Base-by-base conservation (phyloP, 139 green algal species). In the Micractinium conductrix region DNA sequence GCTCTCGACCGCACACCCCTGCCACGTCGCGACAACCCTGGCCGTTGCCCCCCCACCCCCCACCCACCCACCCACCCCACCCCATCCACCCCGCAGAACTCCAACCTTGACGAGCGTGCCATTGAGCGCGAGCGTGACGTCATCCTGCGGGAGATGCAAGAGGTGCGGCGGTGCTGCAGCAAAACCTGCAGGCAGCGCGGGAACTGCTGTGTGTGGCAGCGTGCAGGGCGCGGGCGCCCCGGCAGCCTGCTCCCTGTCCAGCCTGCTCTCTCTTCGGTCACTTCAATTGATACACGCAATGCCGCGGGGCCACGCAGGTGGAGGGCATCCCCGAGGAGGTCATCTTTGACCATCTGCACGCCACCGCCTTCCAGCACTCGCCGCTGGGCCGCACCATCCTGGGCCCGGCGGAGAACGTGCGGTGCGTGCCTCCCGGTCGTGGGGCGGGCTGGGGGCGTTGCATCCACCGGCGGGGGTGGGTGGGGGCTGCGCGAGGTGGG, bases 271-370 rank as follows among this genome's bases (percentile, higher is more conserved):
- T n/a, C n/a, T n/a, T n/a, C n/a, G n/a, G n/a, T n/a, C n/a, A n/a
- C n/a, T n/a, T n/a, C n/a, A n/a, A n/a, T n/a, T n/a, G n/a, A n/a
- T n/a, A n/a, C n/a, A n/a, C n/a, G n/a, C n/a, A n/a, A n/a, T n/a
- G n/a, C n/a, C n/a, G n/a, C n/a, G n/a, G n/a, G n/a, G n/a, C n/a
- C 3, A 26, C 12, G 4, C 86, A 96, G 89, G 87, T 97, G 6
- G 94, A 97, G 84, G 91, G 90, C 75, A 91, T 96, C 58, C 78
- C 91, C 17, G 94, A 97, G 81, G 95, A 98, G 87, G 94, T 98
- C 1, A 89, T 99, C 38, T 99, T 99, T 88, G 97, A 99, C 91
- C 97, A 99, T 88, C 92, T 99, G 83, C 97, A 99, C 85, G 97
- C 97, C 38, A 99, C 97, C 48, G 97, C 97, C 4, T 99, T 99